Evolutionary conservation across 2,329 filamentous ascomycete genomes (phyloP).

Genomic region (Diaporthe caulivora): DNA sequence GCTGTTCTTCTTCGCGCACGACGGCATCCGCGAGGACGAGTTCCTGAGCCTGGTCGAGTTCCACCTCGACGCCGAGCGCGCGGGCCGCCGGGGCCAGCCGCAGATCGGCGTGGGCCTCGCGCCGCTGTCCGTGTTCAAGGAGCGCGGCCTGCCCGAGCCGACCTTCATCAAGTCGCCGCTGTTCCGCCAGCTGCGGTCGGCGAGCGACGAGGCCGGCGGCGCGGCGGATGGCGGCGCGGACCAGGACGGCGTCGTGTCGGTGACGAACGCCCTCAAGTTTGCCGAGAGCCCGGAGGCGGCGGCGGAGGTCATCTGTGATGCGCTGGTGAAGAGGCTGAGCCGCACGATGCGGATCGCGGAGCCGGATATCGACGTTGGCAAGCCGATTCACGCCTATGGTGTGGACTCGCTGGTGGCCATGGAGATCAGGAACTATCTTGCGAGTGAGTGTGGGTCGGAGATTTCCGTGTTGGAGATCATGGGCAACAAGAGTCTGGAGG

Average conservation of each 20-base stretch:
- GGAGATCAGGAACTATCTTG: slow-evolving; percentile 46
- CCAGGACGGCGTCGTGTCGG: slow-evolving; percentile 32
- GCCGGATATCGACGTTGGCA: slow-evolving; percentile 44
- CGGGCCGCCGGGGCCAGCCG: neutral
- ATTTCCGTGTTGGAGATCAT: slow-evolving; percentile 35
- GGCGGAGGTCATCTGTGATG: slow-evolving; percentile 38
- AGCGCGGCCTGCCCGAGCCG: slow-evolving; percentile 37
- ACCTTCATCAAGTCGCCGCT: slow-evolving; percentile 39
- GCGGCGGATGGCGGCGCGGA: slow-evolving; percentile 17
- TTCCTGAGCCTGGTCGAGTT: slow-evolving; percentile 39
- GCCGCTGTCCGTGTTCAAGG: slow-evolving; percentile 33
- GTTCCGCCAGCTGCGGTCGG: slow-evolving; percentile 36
- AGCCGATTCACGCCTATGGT: slow-evolving; percentile 44
- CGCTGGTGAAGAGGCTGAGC: slow-evolving; percentile 43
- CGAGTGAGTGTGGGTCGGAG: slow-evolving; percentile 26
- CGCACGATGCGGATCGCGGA: slow-evolving; percentile 45
- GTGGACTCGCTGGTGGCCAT: slow-evolving; percentile 50
- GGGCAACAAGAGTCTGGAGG: slow-evolving; percentile 27
- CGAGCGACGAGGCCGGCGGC: slow-evolving; percentile 7
- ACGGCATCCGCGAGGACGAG: slow-evolving; percentile 39
- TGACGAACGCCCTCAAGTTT: slow-evolving; percentile 37
- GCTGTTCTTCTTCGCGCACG: slow-evolving; percentile 39
- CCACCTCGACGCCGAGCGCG: slow-evolving; percentile 38
- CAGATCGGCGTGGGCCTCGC: slow-evolving; percentile 36
- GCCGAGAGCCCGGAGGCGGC: slow-evolving; percentile 40